A percentile compares a stretch with the other conserved stretches of the same genome.
These are phyloP conservation scores for Hyparrhenia diplandra DNA, from an alignment of 176 grass and related monocot genomes.

Conservation along the genomic window DNA sequence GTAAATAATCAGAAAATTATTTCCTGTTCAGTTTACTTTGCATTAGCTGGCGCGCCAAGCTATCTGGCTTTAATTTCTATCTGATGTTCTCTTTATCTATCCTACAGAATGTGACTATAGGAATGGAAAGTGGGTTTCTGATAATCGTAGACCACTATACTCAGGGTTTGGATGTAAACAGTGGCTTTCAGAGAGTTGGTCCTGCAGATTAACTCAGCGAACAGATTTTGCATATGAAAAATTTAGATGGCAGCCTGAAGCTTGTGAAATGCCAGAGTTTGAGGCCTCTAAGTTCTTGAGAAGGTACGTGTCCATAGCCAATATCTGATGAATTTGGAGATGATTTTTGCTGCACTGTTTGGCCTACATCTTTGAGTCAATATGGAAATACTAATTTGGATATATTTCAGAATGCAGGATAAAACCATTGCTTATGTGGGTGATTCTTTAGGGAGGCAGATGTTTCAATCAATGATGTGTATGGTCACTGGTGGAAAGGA, in stretches of 20 bases:
- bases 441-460: conserved; percentile 88
- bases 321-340: conserved; percentile 27
- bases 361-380: not conserved
- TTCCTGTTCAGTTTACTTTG: conserved; percentile 2
- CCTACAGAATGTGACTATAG: conserved; percentile 63
- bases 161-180: conserved; percentile 79
- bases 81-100: conserved; percentile 26
- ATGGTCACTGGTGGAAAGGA: conserved; percentile 66
- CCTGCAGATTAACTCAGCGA: conserved; percentile 79
- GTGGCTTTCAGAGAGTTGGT: conserved; percentile 84
- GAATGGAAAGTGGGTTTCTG: conserved; percentile 74
- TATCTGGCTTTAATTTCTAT: conserved; percentile 12
- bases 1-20: not conserved
- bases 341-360: conserved; percentile 11
- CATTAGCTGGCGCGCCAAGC: not conserved
- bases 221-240: conserved; percentile 79
- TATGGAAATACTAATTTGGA: conserved; percentile 31
- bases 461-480: conserved; percentile 97
- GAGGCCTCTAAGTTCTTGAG: conserved; percentile 61
- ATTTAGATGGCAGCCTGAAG: conserved; percentile 85
- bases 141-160: conserved; percentile 64
- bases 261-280: conserved; percentile 69
- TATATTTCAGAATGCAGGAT: conserved; percentile 83
- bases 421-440: conserved; percentile 89
- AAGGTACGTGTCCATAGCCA: conserved; percentile 46